These are phyloP conservation scores for Neurospora africana DNA, from an alignment of 495 filamentous ascomycete species.

Conservation along the genomic window DNA sequence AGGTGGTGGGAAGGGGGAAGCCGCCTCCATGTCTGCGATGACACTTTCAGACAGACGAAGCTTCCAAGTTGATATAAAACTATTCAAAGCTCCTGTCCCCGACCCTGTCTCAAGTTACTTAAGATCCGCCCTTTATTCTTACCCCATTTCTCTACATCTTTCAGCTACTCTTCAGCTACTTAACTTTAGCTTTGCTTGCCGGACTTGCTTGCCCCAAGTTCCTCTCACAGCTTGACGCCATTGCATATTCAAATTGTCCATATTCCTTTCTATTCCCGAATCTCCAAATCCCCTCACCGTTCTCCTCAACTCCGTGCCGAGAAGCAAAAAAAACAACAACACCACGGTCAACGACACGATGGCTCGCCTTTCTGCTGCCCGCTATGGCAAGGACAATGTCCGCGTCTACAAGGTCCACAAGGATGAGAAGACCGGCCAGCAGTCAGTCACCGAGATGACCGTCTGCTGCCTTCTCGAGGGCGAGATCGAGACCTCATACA, in stretches of 20 bases:
- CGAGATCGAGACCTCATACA: conserved; percentile 88
- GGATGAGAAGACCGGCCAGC: conserved; percentile 60
- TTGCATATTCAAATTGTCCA: neutral
- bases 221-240: neutral
- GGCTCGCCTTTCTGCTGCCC: conserved; percentile 58
- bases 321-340: neutral
- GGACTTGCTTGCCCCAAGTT: neutral
- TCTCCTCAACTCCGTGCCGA: neutral
- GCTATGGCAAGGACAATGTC: conserved; percentile 97
- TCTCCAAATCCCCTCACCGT: neutral
- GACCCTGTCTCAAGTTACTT: neutral
- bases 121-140: neutral
- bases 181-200: neutral
- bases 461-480: conserved; percentile 84
- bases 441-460: conserved; percentile 90
- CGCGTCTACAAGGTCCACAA: conserved; percentile 88
- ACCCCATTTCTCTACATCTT: neutral
- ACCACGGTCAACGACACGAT: conserved; percentile 23
- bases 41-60: neutral
- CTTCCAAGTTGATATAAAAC: neutral
- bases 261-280: neutral
- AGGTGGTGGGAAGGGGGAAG: neutral
- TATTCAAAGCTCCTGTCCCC: neutral
- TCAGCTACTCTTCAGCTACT: neutral
- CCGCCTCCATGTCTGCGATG: neutral